Evolutionary conservation across 1,139 yeast genomes (phyloP), one percentile per base, ranked within the genome.

Genomic region (Yamadazyma epiphylla): DNA sequence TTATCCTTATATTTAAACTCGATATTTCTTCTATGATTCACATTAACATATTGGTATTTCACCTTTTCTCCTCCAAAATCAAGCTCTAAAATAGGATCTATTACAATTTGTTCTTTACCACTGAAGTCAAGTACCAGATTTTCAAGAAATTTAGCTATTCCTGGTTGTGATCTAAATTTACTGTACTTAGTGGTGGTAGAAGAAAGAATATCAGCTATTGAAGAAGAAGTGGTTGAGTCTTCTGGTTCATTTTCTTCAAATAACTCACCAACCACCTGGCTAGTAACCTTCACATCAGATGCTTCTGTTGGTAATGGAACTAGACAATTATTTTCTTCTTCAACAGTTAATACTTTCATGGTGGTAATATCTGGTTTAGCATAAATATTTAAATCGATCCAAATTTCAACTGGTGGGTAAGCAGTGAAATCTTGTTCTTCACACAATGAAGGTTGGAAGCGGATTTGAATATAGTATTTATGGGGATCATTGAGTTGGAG

Each of bases 391-490:
- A 74, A 49, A 26, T 67, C 71, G 31, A 70, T 53, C 75, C 79
- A 73, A 29, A 77, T 53, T 45, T 77, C 82, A 3, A 77, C 55
- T 0, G 79, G 74, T 0, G 82, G 81, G 32, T 62, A 62, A 29
- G 55, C 47, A 33, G 50, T 45, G 27, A 47, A 44, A 10, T 41
- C 41, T n/a, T 41, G 29, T 10, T 42, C 46, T n/a, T 39, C 31
- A 10, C 22, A 31, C 7, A 74, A 64, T 7, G 70, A 55, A 1
- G 82, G 81, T n/a, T 61, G 46, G 38, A 76, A 70, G 40, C 59
- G 62, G 38, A 76, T 42, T 45, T 76, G 80, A 11, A 71, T 55
- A 19, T 54, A 50, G 37, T 63, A 60, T 10, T 55, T 46, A 32
- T 59, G 64, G 2, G 70, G 63, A 31, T 66, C 69, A 16, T 49